A percentile compares a stretch with the other conserved stretches of the same genome.
phyloP scores from a whole-genome alignment of 768 basidiomycete genomes.

The Boletus fagicola region DNA sequence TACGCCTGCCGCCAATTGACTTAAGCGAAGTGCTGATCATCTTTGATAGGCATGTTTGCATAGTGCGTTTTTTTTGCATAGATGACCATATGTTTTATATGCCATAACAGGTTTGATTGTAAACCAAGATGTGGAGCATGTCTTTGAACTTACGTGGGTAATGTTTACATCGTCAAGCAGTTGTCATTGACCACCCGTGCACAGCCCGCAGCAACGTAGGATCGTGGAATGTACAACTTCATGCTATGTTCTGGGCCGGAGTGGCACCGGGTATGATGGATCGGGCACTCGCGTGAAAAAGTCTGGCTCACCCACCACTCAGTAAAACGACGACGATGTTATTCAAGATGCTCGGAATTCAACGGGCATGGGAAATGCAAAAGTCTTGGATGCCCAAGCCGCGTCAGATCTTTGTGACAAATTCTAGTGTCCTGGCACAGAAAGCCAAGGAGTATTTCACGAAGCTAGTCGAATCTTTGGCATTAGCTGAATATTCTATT shows the following conservation, averaged over 20 bases:
- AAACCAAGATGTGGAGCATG: conserved; percentile 26
- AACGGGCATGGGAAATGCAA: conserved; percentile 49
- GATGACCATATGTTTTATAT: background rate
- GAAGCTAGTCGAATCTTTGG: too few relatives aligned
- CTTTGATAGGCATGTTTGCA: conserved; percentile 21
- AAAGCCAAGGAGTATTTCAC: too few relatives aligned
- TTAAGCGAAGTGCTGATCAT: conserved; percentile 37
- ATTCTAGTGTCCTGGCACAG: conserved; percentile 57
- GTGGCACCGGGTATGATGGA: conserved; percentile 63
- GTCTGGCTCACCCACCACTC: background rate
- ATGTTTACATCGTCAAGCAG: conserved; percentile 6
- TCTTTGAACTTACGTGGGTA: conserved; percentile 29
- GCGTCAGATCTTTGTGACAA: conserved; percentile 71
- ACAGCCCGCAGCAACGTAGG: conserved; percentile 46
- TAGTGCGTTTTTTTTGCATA: conserved; percentile 10
- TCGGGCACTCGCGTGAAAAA: background rate
- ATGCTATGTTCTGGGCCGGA: conserved; percentile 66
- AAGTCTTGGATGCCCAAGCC: conserved; percentile 40
- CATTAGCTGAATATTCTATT: too few relatives aligned
- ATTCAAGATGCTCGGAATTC: conserved; percentile 71
- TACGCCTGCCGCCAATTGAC: conserved; percentile 10
- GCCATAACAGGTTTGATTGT: conserved; percentile 20
- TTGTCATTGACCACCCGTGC: conserved; percentile 1
- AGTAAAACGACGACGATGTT: conserved; percentile 79
- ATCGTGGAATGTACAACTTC: conserved; percentile 60